Evolutionary conservation across 805 yeast species (phyloP), one percentile per base, ranked within the genome.

Genomic region (Pichia nanzhaoensis): DNA sequence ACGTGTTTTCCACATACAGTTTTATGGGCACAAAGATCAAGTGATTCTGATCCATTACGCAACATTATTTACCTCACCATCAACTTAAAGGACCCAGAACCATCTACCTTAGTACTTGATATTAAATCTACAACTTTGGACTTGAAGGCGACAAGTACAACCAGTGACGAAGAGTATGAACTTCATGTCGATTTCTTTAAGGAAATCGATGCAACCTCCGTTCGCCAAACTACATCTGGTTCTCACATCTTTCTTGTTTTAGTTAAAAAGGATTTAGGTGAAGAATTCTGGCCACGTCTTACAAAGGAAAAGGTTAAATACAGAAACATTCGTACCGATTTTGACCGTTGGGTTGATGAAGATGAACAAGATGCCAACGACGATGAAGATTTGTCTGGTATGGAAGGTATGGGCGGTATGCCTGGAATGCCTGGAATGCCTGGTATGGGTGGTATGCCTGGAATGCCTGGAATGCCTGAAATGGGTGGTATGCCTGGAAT

Each of bases 321-420:
- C 50, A 87, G 81, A 53, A 86, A 77, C 66, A 77, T 91, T 62
- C 85, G 86, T 72, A 91, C 99, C 13, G 98, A 91, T 61, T 91
- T 91, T 61, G 96, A 90, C 70, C 86, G 82, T 66, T 91, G 99
- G 99, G 95, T 86, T 34, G 99, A 91, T 61, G 98, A 91, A 70
- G 99, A 91, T 61, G 99, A 91, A 68, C 99, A 91, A 68, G 89
- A 87, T 34, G 90, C 80, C 42, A 72, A 70, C 10, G 82, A 73
- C 35, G 74, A 67, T 7, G 47, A 42, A 14, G 65, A 28, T 19
- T 6, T 59, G 28, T 69, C 63, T 16, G 54, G 51, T 16, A 39
- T 50, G 41, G 53, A 42, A 18, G 45, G 28, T 33, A 18, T 43
- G 27, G 28, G 27, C n/a, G 41, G 35, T 31, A 39, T 39, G 41